Evolutionary conservation across 2,329 filamentous ascomycete genomes (phyloP), one percentile per base, ranked within the genome.

Genomic region (Stemphylium lycopersici): DNA sequence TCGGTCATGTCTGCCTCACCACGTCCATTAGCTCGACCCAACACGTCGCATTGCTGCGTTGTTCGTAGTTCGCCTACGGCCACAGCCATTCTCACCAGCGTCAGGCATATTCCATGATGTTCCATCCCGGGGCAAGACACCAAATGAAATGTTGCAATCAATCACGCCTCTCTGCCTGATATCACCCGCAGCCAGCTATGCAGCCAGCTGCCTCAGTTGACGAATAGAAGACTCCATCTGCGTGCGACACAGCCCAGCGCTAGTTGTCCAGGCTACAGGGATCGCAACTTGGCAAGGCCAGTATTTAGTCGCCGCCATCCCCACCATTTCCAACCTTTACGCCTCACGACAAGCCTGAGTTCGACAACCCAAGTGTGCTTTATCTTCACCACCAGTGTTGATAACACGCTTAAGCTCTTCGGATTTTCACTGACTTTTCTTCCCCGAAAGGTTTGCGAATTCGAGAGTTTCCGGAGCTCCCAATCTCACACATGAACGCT

Each of bases 381-480:
- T 48, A 63, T 72, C 70, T 63, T 67, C 70, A 68, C 69, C 52
- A 59, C 59, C 60, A 58, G 68, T 73, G 71, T 67, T 52, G 67
- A 69, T 69, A 70, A 38, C 51, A 46, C 69, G 65, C 67, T 71
- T 66, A 72, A 77, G 75, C 63, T 70, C 64, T 63, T 72, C 67
- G 58, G 69, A 72, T 62, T 32, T 42, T 62, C 65, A 66, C 63
- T 67, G 16, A 67, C 61, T 71, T 75, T 71, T 65, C 63, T 62
- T 31, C 48, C 55, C 62, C 62, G 52, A 68, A 73, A 71, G 69
- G 70, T 61, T 43, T 54, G 66, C 65, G 56, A 69, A 66, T 67
- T 72, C 67, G 61, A 77, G 76, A 77, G 76, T 79, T 84, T 83
- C 81, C 80, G 78, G 77, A 81, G 79, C 78, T 82, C 80, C 77